Percentiles rank a stretch among this genome's conserved stretches.
phyloP scores from a whole-genome alignment of 331 rosid genomes.

The Pyracantha coccinea region DNA sequence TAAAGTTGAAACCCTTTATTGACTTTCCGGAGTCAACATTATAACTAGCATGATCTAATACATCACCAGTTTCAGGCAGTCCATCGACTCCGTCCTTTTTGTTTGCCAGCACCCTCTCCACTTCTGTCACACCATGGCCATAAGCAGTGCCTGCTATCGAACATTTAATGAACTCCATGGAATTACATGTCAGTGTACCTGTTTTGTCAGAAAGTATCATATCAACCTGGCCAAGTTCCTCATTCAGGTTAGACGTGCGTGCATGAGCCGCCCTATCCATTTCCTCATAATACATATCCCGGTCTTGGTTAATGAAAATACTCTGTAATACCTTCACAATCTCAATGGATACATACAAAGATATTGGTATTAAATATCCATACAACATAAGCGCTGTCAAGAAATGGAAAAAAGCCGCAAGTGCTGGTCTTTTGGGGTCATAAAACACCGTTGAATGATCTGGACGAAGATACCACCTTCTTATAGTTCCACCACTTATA shows the following conservation, averaged over 20 bases:
- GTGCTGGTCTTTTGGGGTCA: conserved; percentile 41
- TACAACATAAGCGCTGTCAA: conserved; percentile 82
- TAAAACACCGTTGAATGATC: conserved; percentile 40
- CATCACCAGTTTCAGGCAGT: conserved; percentile 23
- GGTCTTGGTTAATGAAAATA: conserved; percentile 70
- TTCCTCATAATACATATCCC: conserved; percentile 65
- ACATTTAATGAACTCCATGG: conserved; percentile 83
- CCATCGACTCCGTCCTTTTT: neutral
- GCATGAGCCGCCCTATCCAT: conserved; percentile 69
- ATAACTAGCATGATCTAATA: conserved; percentile 11
- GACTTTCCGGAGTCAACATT: conserved; percentile 15
- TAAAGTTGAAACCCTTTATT: conserved; percentile 66
- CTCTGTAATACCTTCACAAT: conserved; percentile 79
- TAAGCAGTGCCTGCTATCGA: conserved; percentile 59
- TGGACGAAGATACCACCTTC: conserved; percentile 84
- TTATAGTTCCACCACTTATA: conserved; percentile 20
- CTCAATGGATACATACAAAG: conserved; percentile 82
- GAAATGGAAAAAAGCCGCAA: conserved; percentile 61
- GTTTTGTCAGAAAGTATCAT: conserved; percentile 78
- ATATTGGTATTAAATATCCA: conserved; percentile 82
- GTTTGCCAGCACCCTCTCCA: conserved; percentile 53
- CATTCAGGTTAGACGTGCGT: conserved; percentile 72
- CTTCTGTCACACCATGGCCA: conserved; percentile 73
- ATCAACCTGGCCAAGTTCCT: conserved; percentile 81
- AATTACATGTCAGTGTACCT: conserved; percentile 83